Base-by-base conservation (phyloP, 371 early-diverging fungal genomes). In the Nematocida ausubeli region DNA sequence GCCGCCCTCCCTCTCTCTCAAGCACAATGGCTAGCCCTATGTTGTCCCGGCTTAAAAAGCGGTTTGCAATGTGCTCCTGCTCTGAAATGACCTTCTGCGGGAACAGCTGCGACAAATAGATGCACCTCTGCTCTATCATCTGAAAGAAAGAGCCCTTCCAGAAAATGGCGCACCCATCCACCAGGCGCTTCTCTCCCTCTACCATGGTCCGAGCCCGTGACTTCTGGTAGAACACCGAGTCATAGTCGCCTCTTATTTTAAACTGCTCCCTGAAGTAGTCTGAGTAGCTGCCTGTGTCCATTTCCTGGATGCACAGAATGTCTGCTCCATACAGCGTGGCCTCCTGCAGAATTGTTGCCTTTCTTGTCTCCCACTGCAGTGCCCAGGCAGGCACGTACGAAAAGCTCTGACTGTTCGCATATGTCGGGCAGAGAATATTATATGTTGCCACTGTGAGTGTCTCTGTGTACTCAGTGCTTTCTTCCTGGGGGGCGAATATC, bases 131-230 rank as follows among this genome's bases (percentile, higher is more conserved):
- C 44, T 92, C 92, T 34, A 93, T 78, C 52, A 92, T 72, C 28
- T 83, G 84, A 84, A 92, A 93, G 80, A 79, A 91, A 56, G 88
- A 86, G 47, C 89, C 81, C 82, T 92, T 93, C 88, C 89, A 97
- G 83, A 98, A 95, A 0, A 90, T 96, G 7, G 95, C 96, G 85
- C 96, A 96, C 4, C 99, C 99, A 85, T 97, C 96, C 0, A 96
- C 95, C 14, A 83, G 81, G 62, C 89, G 84, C 63, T 92, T 90
- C 69, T 95, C 93, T 81, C 88, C 89, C 68, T 94, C 95, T 44
- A 88, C 82, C 93, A 95, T 93, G 2, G 92, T 93, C 80, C 91
- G 89, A 54, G 92, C 91, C 56, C 95, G 89, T 24, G 93, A 90
- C 83, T 95, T 95, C 62, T 93, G 92, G 89, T 89, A 92, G 83